phyloP scores from a whole-genome alignment of 1,284 basidiomycete genomes.

The Afroboletus lepidellus region DNA sequence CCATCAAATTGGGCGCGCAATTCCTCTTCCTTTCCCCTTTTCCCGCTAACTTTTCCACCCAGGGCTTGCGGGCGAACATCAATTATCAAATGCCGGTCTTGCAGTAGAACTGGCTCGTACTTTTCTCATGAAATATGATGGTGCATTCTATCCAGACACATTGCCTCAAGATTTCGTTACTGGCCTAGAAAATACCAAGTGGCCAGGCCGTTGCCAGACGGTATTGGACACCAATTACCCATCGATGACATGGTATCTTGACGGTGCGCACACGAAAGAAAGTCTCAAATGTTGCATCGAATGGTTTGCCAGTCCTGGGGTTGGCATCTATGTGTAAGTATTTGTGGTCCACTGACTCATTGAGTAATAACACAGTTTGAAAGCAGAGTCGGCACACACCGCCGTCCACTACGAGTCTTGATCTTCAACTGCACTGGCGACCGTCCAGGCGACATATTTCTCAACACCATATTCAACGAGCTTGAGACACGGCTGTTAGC shows the following conservation, averaged over 20 bases:
- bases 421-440: conserved; percentile 97
- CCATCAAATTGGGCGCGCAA: conserved; percentile 62
- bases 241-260: no score
- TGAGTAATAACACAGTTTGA: conserved; percentile 7
- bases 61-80: conserved; percentile 88
- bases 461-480: conserved; percentile 58
- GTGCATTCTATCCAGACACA: conserved; percentile 21
- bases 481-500: conserved; percentile 45
- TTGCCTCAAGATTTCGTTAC: conserved; percentile 56
- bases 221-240: no score
- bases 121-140: conserved; percentile 50
- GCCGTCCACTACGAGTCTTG: conserved; percentile 58
- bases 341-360: not conserved
- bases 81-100: conserved; percentile 88
- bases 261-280: conserved; percentile 95
- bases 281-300: conserved; percentile 84
- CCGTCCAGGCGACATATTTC: conserved; percentile 74
- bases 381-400: conserved; percentile 10
- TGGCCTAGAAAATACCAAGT: conserved; percentile 74
- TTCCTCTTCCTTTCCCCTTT: not conserved
- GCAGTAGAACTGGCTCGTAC: no score
- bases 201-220: no score
- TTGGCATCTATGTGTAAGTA: conserved; percentile 41
- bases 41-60: conserved; percentile 8
- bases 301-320: conserved; percentile 74